Evolutionary conservation across 768 basidiomycete species (phyloP).

Genomic region (button mushroom (Agaricus bisporus)): DNA sequence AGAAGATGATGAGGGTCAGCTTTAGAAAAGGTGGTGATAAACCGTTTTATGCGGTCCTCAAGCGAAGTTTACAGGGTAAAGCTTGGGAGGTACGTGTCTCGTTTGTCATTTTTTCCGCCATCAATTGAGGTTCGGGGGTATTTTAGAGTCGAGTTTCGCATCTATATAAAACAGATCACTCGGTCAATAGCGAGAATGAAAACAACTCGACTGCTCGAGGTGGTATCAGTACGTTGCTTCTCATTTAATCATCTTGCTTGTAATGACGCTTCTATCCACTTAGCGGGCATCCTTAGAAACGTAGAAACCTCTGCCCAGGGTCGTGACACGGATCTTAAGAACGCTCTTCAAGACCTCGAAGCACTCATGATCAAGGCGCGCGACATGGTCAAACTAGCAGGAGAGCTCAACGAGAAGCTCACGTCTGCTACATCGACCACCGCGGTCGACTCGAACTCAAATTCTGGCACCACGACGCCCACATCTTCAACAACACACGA

Average conservation of each 20-base stretch:
- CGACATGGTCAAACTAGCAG: conserved; percentile 89
- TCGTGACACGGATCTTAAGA: conserved; percentile 58
- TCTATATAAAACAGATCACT: background rate
- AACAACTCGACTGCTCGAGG: background rate
- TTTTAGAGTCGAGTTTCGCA: background rate
- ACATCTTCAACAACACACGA: conserved; percentile 25
- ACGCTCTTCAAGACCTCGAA: conserved; percentile 83
- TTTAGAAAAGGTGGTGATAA: conserved; percentile 91
- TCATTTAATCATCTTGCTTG: background rate
- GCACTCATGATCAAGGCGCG: conserved; percentile 86
- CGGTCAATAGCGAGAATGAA: background rate
- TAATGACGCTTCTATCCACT: background rate
- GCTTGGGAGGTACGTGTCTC: conserved; percentile 59
- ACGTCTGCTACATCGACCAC: conserved; percentile 31
- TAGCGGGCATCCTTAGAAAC: conserved; percentile 78
- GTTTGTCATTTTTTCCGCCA: background rate
- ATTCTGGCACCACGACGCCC: conserved; percentile 19
- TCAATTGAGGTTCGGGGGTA: background rate
- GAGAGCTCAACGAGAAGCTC: conserved; percentile 79
- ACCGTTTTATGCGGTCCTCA: conserved; percentile 71
- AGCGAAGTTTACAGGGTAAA: conserved; percentile 61
- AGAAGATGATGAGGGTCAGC: conserved; percentile 67
- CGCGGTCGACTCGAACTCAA: conserved; percentile 17
- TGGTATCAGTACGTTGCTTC: conserved; percentile 12
- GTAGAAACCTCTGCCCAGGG: conserved; percentile 65